These are phyloP conservation scores for Funneliformis mosseae DNA, from an alignment of 192 early-diverging fungal species.

Conservation along the genomic window DNA sequence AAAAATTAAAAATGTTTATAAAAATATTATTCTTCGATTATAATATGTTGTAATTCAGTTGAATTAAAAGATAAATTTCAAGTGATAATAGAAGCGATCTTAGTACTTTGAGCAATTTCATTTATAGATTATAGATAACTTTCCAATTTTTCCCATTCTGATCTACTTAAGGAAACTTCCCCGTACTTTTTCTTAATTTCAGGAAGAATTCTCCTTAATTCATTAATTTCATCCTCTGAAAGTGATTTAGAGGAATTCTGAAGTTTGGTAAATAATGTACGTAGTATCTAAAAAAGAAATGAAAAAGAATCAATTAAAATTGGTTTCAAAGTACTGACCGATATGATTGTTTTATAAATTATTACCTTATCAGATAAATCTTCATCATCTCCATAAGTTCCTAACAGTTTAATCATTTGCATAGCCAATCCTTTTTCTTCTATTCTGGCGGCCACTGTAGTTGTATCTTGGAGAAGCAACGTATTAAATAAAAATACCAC, in stretches of 20 bases:
- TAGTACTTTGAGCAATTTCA: no score
- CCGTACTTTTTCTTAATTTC: conserved; percentile 15
- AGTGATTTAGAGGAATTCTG: conserved; percentile 1
- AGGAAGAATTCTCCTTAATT: conserved; percentile 14
- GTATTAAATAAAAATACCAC: conserved; percentile 65
- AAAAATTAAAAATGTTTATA: no score
- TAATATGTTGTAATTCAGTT: no score
- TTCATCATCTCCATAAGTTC: conserved; percentile 1
- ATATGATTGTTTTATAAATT: background rate
- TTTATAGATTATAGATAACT: no score
- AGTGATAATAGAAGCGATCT: no score
- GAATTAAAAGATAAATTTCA: no score
- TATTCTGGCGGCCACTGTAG: background rate
- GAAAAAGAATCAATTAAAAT: background rate
- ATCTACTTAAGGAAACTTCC: background rate
- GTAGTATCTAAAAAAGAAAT: conserved; percentile 20
- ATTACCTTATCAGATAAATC: conserved; percentile 30
- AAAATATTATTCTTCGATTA: no score
- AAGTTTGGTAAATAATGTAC: conserved; percentile 6
- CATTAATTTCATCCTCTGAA: conserved; percentile 1
- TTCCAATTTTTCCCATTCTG: conserved; percentile 29
- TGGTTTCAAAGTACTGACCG: background rate
- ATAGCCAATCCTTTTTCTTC: conserved; percentile 20
- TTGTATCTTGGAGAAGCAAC: conserved; percentile 60
- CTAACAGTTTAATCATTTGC: conserved; percentile 23